Conservation (phyloP, 179 eudicot genomes). For the Actinidia chinensis region DNA sequence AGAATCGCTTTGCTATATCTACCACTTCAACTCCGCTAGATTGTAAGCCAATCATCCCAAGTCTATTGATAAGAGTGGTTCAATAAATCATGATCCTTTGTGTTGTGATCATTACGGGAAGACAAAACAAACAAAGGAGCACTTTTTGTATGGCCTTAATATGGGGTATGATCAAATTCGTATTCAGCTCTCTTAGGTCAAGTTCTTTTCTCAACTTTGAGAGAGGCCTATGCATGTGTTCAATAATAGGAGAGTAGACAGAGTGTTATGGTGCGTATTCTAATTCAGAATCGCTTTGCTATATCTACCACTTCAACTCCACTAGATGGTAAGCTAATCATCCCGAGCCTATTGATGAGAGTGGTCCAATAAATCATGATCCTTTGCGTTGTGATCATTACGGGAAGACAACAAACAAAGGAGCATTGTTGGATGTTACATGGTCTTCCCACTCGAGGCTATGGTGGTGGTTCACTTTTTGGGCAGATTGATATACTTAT, state of each 20-base stretch:
- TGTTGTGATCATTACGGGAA: neutral
- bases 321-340: neutral
- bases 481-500: too few species aligned
- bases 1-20: neutral
- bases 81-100: neutral
- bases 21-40: neutral
- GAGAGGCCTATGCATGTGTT: neutral
- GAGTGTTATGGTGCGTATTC: neutral
- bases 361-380: neutral
- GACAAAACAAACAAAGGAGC: neutral
- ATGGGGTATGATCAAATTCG: neutral
- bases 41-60: neutral
- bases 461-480: neutral
- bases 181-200: neutral
- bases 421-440: neutral
- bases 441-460: neutral
- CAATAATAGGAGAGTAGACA: neutral
- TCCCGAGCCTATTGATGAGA: neutral
- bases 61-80: neutral
- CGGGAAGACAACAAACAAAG: neutral
- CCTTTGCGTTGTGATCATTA: neutral
- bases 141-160: neutral
- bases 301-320: neutral
- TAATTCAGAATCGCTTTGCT: neutral
- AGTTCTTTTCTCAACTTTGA: neutral